These are phyloP conservation scores for Ormosia emarginata DNA, from an alignment of 306 rosid species.

Conservation along the genomic window DNA sequence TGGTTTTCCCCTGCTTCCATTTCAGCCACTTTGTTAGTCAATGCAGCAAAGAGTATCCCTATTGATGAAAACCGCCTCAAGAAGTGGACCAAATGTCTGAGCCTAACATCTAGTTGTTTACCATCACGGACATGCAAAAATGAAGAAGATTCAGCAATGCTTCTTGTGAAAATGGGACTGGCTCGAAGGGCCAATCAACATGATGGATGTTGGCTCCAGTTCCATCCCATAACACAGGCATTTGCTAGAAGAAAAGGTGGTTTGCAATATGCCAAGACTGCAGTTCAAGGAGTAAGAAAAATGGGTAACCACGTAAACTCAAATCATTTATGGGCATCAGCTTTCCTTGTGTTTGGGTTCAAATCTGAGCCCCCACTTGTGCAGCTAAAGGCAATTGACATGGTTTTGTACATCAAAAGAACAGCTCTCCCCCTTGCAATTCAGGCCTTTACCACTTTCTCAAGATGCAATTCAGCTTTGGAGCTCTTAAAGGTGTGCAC, in stretches of 20 bases:
- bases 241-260: conserved; percentile 64
- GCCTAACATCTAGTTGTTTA: conserved; percentile 47
- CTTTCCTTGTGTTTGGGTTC: conserved; percentile 88
- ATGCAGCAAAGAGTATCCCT: conserved; percentile 60
- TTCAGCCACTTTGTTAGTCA: conserved; percentile 43
- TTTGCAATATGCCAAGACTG: conserved; percentile 59
- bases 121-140: conserved; percentile 62
- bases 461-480: conserved; percentile 76
- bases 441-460: conserved; percentile 70
- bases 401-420: conserved; percentile 69
- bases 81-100: conserved; percentile 51
- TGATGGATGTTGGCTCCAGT: conserved; percentile 65
- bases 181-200: conserved; percentile 51
- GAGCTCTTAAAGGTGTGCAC: conserved; percentile 86
- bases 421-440: conserved; percentile 85
- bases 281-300: conserved; percentile 67
- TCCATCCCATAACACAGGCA: conserved; percentile 72
- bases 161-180: conserved; percentile 66
- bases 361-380: conserved; percentile 75
- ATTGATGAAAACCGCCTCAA: conserved; percentile 35
- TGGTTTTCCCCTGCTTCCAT: conserved; percentile 80
- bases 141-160: conserved; percentile 69
- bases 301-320: conserved; percentile 45
- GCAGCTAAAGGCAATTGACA: conserved; percentile 57
- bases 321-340: conserved; percentile 83